phyloP scores from a whole-genome alignment of 352 stramenopile species.

The Pythium angustatum region DNA sequence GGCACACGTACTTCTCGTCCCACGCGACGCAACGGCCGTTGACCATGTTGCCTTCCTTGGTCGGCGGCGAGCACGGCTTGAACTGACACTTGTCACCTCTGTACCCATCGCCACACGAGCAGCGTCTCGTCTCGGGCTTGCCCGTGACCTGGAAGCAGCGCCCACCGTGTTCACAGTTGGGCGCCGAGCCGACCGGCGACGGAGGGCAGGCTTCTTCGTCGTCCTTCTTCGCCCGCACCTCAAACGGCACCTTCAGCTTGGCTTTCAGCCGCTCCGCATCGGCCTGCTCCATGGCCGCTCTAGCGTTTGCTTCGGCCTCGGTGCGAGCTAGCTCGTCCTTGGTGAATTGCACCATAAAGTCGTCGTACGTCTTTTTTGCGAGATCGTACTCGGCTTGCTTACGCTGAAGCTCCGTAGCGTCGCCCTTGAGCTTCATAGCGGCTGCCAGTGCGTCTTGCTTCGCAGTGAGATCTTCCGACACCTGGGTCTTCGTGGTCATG shows the following conservation, averaged over 20 bases:
- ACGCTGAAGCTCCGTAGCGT: neutral
- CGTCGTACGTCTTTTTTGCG: neutral
- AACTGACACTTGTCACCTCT: conserved; percentile 20
- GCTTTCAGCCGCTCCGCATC: neutral
- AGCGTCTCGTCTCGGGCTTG: conserved; percentile 11
- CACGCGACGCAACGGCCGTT: conserved; percentile 16
- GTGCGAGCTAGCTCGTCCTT: neutral
- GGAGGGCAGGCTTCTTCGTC: conserved; percentile 4
- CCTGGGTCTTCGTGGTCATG: neutral
- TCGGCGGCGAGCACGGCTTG: conserved; percentile 11
- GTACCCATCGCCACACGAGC: conserved; percentile 13
- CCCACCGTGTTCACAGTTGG: conserved; percentile 2
- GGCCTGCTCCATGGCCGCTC: neutral
- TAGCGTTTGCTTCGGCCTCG: neutral
- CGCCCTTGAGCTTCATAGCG: neutral
- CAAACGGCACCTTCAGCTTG: neutral
- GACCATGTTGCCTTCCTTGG: conserved; percentile 17
- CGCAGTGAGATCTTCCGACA: neutral
- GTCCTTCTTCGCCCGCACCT: neutral
- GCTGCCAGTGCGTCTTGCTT: neutral
- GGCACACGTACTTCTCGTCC: conserved; percentile 14
- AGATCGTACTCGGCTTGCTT: neutral
- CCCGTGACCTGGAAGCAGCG: conserved; percentile 15
- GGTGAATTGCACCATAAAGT: neutral
- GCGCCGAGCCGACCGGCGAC: conserved; percentile 1